A percentile compares a stretch with the other conserved stretches of the same genome.
Evolutionary conservation across 2,329 filamentous ascomycete genomes (phyloP).

Genomic region (Epichloe hybrida): DNA sequence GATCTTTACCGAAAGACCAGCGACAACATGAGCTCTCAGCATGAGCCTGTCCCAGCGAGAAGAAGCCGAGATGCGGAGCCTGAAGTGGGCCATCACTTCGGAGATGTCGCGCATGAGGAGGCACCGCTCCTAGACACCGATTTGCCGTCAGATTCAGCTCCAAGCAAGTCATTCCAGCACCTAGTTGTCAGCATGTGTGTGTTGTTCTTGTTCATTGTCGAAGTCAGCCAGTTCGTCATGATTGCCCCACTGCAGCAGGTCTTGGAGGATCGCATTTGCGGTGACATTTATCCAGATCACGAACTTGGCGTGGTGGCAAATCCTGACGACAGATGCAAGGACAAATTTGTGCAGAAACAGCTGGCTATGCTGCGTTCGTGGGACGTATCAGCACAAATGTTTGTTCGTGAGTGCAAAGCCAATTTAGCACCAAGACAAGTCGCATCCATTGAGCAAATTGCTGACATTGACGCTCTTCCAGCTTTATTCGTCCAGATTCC

Average conservation of each 20-base stretch:
- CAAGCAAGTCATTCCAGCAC: slow-evolving; percentile 15
- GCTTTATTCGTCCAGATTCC: slow-evolving; percentile 31
- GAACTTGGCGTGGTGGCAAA: slow-evolving; percentile 14
- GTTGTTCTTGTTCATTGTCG: slow-evolving; percentile 28
- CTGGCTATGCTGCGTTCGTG: slow-evolving; percentile 39
- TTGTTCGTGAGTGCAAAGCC: slow-evolving; percentile 25
- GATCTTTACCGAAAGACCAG: neutral
- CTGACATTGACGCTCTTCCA: slow-evolving; percentile 6
- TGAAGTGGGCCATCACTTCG: neutral
- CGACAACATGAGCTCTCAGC: neutral
- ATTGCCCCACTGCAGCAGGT: slow-evolving; percentile 33
- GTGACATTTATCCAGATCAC: slow-evolving; percentile 29
- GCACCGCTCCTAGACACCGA: slow-evolving; percentile 8
- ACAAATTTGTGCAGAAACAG: slow-evolving; percentile 32
- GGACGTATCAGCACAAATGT: slow-evolving; percentile 28
- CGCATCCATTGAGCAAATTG: neutral
- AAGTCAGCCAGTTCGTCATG: slow-evolving; percentile 25
- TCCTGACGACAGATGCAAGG: slow-evolving; percentile 35
- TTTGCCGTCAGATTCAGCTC: slow-evolving; percentile 8
- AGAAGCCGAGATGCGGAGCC: neutral
- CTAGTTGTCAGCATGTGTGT: slow-evolving; percentile 21
- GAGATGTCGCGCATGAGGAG: neutral
- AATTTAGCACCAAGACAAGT: neutral
- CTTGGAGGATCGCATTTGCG: slow-evolving; percentile 41
- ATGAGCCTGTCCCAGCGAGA: neutral